phyloP scores from a whole-genome alignment of 2,329 filamentous ascomycete genomes.

The Metarhizium guizhouense region DNA sequence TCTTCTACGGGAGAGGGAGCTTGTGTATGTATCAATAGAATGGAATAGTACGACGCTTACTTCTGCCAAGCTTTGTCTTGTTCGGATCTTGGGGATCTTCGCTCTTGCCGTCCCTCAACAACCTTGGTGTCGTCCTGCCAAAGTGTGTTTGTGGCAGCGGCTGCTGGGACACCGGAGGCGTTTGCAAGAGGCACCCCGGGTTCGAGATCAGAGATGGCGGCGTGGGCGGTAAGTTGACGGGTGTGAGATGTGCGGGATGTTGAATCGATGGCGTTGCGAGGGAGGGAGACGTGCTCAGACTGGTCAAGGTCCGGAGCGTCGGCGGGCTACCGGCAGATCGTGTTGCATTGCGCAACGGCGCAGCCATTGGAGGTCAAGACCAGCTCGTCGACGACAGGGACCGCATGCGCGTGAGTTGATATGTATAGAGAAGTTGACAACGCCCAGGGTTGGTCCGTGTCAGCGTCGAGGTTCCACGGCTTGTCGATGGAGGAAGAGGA shows the following conservation, averaged over 20 bases:
- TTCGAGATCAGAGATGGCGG: background rate
- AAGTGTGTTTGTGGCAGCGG: conserved; percentile 18
- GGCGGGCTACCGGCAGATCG: conserved; percentile 12
- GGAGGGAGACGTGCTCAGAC: background rate
- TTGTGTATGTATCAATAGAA: no score
- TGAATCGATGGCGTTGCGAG: background rate
- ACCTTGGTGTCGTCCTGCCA: conserved; percentile 19
- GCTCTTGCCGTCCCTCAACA: conserved; percentile 18
- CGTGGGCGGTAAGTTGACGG: background rate
- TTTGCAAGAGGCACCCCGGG: background rate
- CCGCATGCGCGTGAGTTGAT: conserved; percentile 13
- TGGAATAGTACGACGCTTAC: conserved; percentile 27
- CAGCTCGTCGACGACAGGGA: background rate
- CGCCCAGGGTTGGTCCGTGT: background rate
- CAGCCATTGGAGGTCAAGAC: conserved; percentile 22
- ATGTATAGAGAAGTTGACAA: background rate
- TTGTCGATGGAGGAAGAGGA: background rate
- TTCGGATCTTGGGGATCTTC: conserved; percentile 39
- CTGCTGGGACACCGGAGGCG: conserved; percentile 1
- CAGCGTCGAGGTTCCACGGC: background rate
- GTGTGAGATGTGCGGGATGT: background rate
- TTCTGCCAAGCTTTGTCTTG: conserved; percentile 55
- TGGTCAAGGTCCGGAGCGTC: conserved; percentile 9
- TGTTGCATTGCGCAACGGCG: conserved; percentile 14
- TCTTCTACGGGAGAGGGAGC: no score